These are phyloP conservation scores for Chrysanthemum makinoi DNA, from an alignment of 129 eudicot species.

Conservation along the genomic window DNA sequence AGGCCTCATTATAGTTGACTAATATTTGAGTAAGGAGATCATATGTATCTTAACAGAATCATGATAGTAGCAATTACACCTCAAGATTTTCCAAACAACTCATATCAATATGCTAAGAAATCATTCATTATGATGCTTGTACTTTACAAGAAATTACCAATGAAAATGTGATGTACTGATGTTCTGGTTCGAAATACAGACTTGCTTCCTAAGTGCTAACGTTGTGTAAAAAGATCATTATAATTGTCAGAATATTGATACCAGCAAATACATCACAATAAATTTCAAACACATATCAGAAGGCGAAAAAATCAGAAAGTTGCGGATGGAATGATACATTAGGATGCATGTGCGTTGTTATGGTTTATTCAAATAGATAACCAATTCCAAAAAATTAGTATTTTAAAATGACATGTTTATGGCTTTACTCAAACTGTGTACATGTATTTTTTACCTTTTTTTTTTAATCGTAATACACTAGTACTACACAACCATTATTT, in stretches of 20 bases:
- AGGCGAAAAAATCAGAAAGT: not conserved
- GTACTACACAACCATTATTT: too few species aligned
- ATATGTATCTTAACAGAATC: constrained; percentile 2
- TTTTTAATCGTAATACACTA: too few species aligned
- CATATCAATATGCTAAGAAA: constrained; percentile 8
- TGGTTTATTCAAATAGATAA: too few species aligned
- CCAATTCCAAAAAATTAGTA: too few species aligned
- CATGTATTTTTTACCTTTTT: too few species aligned
- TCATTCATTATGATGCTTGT: constrained; percentile 11
- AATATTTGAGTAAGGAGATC: not conserved
- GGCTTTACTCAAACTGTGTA: too few species aligned
- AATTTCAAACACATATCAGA: not conserved
- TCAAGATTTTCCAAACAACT: constrained; percentile 8
- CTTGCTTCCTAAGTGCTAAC: constrained; percentile 26
- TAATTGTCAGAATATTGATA: constrained; percentile 6
- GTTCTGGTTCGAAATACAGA: constrained; percentile 13
- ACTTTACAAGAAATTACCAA: not conserved
- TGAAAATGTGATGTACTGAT: constrained; percentile 8
- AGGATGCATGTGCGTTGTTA: not conserved
- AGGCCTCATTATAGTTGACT: not conserved
- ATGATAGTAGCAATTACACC: not conserved
- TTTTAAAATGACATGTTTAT: too few species aligned
- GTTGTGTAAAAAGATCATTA: constrained; percentile 3
- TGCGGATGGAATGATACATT: not conserved
- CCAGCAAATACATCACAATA: too few species aligned